These are phyloP conservation scores for Arachnopeziza araneosa DNA, from an alignment of 2,329 filamentous ascomycete species.

Conservation along the genomic window DNA sequence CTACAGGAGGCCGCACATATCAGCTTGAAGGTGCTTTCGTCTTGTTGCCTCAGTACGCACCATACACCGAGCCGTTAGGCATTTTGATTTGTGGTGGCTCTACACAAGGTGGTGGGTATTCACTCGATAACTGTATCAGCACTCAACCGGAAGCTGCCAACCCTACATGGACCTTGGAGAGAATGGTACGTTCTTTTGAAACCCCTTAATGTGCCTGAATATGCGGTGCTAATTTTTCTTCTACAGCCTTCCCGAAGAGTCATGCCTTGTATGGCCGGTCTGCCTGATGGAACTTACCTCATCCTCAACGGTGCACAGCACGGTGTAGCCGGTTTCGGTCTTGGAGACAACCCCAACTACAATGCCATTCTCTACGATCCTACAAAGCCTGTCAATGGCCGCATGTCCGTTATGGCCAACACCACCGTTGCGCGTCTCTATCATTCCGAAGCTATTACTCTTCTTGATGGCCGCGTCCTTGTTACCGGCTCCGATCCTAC, in stretches of 20 bases:
- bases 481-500: slow-evolving; percentile 52
- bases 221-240: neutral
- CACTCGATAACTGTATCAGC: slow-evolving; percentile 61
- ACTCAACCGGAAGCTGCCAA: slow-evolving; percentile 51
- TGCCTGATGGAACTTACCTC: slow-evolving; percentile 60
- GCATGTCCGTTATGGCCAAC: slow-evolving; percentile 59
- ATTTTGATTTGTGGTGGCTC: slow-evolving; percentile 62
- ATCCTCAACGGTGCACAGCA: slow-evolving; percentile 57
- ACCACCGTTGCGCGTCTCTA: slow-evolving; percentile 60
- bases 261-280: slow-evolving; percentile 55
- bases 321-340: slow-evolving; percentile 58
- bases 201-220: too few relatives aligned
- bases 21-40: slow-evolving; percentile 60
- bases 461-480: slow-evolving; percentile 59
- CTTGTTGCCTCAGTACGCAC: slow-evolving; percentile 56
- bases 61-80: slow-evolving; percentile 53
- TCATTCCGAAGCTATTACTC: slow-evolving; percentile 58
- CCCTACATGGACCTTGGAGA: slow-evolving; percentile 57
- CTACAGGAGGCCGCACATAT: slow-evolving; percentile 57
- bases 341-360: slow-evolving; percentile 51
- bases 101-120: slow-evolving; percentile 44
- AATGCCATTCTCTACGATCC: slow-evolving; percentile 61
- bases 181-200: slow-evolving; percentile 41
- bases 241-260: slow-evolving; percentile 55
- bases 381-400: slow-evolving; percentile 44